Conservation (phyloP, 2,329 filamentous ascomycete genomes). For the Clonostachys solani region DNA sequence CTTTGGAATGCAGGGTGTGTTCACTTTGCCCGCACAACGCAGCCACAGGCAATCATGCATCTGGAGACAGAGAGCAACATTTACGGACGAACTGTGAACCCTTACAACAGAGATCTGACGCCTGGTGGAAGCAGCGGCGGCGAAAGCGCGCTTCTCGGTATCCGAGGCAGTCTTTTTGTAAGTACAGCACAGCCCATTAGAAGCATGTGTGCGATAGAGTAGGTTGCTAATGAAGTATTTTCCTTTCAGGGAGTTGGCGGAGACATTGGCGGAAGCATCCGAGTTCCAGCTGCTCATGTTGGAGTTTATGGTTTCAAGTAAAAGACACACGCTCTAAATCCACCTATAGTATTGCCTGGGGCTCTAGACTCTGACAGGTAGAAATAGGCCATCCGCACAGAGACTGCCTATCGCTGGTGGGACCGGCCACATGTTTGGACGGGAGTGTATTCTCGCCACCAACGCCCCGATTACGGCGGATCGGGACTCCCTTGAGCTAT, state of each 20-base stretch:
- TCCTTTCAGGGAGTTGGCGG: slow-evolving; percentile 26
- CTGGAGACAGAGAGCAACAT: slow-evolving; percentile 50
- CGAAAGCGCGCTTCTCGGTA: slow-evolving; percentile 31
- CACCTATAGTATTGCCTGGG: too few relatives aligned
- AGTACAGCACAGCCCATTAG: not conserved
- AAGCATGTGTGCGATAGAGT: not conserved
- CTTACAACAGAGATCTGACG: slow-evolving; percentile 53
- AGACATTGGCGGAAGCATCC: slow-evolving; percentile 35
- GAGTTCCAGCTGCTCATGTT: slow-evolving; percentile 26
- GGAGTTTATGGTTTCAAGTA: slow-evolving; percentile 28
- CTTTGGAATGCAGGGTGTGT: slow-evolving; percentile 57
- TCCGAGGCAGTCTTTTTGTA: slow-evolving; percentile 32
- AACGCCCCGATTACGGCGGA: slow-evolving; percentile 25
- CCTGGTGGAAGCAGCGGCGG: slow-evolving; percentile 65
- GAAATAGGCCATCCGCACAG: slow-evolving; percentile 20
- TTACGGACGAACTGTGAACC: slow-evolving; percentile 59
- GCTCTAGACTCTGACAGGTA: not conserved
- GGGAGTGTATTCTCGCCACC: slow-evolving; percentile 24
- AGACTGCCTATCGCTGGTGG: slow-evolving; percentile 18
- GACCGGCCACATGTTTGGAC: slow-evolving; percentile 20
- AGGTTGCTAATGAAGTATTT: not conserved
- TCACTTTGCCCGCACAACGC: slow-evolving; percentile 64
- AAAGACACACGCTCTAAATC: slow-evolving; percentile 8
- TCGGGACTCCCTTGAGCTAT: slow-evolving; percentile 24
- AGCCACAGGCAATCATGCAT: slow-evolving; percentile 48